Base-by-base conservation (phyloP, 1,284 basidiomycete species). In the Gymnopus androsaceus region DNA sequence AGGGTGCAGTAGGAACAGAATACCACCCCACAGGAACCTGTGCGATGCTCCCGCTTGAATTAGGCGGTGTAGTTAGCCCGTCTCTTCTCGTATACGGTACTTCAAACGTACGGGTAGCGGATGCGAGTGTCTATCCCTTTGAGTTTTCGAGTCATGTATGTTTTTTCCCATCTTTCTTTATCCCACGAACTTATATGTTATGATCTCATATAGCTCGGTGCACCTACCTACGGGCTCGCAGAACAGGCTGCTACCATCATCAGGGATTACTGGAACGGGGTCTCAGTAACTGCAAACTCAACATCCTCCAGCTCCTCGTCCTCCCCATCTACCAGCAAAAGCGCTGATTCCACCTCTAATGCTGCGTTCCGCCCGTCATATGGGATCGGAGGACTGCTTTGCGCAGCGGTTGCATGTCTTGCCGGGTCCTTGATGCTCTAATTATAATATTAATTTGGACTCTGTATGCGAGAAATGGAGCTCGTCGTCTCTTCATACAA, bases 181-280 rank as follows among this genome's bases (percentile, higher is more conserved):
- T 17, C 33, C 41, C 14, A 3, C 14, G 27, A 23, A 3, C 7
- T 38, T 33, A 9, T 57, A 19, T 25, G 47, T 27, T 30, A 41
- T 40, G 12, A 31, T 36, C 49, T 56, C 25, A 58, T 62, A 11
- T 67, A 84, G 74, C 68, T 81, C 59, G 72, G 79, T 69, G 77
- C 81, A 15, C 75, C 83, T 3, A 79, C 82, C 2, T 93, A 88
- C 66, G 90, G 85, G 27, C 72, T 90, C 45, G 87, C 86, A 4
- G 87, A 91, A 70, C 82, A 82, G 67, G 87, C 81, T 0, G 78
- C 85, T 4, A 77, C 79, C 44, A 74, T 90, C 54, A 83, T 90
- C 67, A 79, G 81, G 12, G 67, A 71, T 19, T 66, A 70, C 42
- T 75, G 75, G 65, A 76, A 77, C 58, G 71, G 59, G 1, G 37